A percentile compares a stretch with the other conserved stretches of the same genome.
Conservation (phyloP, 2,329 filamentous ascomycete species). For the Epichloe uncinata region DNA sequence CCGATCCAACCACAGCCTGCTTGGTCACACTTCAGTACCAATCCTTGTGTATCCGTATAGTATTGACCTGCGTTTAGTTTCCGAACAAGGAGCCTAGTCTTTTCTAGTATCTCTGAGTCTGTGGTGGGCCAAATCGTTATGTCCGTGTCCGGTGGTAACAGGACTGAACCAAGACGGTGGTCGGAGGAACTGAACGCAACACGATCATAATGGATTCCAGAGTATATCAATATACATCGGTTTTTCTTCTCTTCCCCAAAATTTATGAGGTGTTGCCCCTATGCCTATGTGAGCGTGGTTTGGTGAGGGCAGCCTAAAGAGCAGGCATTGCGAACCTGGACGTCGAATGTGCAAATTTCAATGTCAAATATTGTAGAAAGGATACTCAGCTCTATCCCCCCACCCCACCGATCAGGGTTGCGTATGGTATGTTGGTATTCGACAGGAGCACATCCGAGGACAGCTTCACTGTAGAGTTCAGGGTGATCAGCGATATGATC, state of each 20-base stretch:
- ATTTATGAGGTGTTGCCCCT: conserved; percentile 29
- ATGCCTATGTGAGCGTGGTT: background rate
- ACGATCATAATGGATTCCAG: conserved; percentile 86
- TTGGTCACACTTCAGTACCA: conserved; percentile 63
- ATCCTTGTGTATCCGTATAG: conserved; percentile 75
- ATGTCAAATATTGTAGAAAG: conserved; percentile 73
- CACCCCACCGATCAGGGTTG: conserved; percentile 74
- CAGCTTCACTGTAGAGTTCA: conserved; percentile 58
- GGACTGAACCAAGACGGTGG: no score
- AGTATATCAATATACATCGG: conserved; percentile 75
- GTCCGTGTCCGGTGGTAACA: conserved; percentile 64
- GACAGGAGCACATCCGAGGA: conserved; percentile 59
- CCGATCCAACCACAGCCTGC: conserved; percentile 51
- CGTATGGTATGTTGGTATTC: conserved; percentile 76
- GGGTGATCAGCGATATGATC: conserved; percentile 63
- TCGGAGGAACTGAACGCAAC: conserved; percentile 61
- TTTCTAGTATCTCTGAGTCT: conserved; percentile 56
- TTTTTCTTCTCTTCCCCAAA: conserved; percentile 63
- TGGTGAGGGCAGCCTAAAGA: no score
- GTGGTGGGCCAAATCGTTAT: conserved; percentile 42
- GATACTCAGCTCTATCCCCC: conserved; percentile 84
- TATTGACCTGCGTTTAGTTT: conserved; percentile 62
- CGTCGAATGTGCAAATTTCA: conserved; percentile 76
- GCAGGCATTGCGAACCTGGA: conserved; percentile 31
- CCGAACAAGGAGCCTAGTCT: conserved; percentile 49